A percentile compares a stretch with the other conserved stretches of the same genome.
Evolutionary conservation across 2,329 filamentous ascomycete species (phyloP).

Genomic region (Curvularia hawaiiensis): DNA sequence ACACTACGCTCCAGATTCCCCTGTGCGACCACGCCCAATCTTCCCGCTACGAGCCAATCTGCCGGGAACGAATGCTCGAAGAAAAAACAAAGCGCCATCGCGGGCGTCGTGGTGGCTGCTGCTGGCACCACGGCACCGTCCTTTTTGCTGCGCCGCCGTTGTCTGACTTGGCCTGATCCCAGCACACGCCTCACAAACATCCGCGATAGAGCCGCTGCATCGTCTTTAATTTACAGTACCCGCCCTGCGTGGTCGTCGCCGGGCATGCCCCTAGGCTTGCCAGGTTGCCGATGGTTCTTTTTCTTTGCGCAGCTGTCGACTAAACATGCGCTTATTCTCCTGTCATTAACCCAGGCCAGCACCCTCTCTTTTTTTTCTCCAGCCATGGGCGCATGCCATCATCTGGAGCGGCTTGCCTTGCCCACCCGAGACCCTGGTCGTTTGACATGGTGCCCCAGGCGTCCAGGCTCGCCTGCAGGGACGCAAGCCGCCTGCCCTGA

Average conservation of each 20-base stretch:
- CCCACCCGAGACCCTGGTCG: constrained; percentile 36
- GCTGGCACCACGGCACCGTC: neutral
- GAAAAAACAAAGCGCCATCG: neutral
- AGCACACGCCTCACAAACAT: neutral
- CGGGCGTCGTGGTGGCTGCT: neutral
- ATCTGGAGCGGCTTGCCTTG: constrained; percentile 5
- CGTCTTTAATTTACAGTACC: constrained; percentile 9
- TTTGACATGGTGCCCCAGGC: constrained; percentile 36
- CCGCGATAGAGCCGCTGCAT: constrained; percentile 13
- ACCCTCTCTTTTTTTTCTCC: neutral
- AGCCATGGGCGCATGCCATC: constrained; percentile 7
- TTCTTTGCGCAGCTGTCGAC: constrained; percentile 9
- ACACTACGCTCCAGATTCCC: neutral
- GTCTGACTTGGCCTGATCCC: constrained; percentile 4
- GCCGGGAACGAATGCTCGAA: neutral
- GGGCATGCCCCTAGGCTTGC: constrained; percentile 22
- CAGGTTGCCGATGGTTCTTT: constrained; percentile 5
- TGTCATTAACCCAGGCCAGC: neutral
- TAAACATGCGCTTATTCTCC: neutral
- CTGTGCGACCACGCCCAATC: neutral
- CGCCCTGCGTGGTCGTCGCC: constrained; percentile 37
- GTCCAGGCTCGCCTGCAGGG: constrained; percentile 9
- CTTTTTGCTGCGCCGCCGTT: constrained; percentile 4
- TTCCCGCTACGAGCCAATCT: neutral
- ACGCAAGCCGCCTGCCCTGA: neutral